Evolutionary conservation across 2,329 filamentous ascomycete genomes (phyloP).

Genomic region (Capronia epimyces): DNA sequence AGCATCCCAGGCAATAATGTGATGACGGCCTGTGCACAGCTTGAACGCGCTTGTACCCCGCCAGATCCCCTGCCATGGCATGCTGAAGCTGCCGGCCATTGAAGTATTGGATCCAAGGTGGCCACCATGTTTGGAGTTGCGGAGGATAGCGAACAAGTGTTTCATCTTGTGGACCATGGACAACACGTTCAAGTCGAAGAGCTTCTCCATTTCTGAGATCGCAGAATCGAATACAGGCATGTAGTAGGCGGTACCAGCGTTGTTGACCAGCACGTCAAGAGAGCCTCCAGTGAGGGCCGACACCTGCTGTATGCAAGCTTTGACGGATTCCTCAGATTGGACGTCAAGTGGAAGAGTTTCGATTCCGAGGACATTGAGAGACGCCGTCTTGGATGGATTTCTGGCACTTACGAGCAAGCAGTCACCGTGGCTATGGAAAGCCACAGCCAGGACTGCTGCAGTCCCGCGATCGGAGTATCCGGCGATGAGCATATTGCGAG

Average conservation of each 20-base stretch:
- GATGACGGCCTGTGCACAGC: no score
- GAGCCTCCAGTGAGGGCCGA: conserved; percentile 19
- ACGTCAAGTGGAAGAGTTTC: conserved; percentile 34
- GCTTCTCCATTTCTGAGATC: conserved; percentile 24
- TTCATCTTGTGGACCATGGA: conserved; percentile 36
- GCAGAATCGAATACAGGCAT: conserved; percentile 38
- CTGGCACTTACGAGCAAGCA: conserved; percentile 52
- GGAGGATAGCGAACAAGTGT: conserved; percentile 23
- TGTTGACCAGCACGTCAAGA: conserved; percentile 42
- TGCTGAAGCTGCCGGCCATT: conserved; percentile 17
- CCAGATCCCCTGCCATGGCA: conserved; percentile 35
- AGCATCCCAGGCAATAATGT: no score
- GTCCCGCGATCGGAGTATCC: conserved; percentile 52
- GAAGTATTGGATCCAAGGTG: conserved; percentile 31
- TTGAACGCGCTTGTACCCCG: conserved; percentile 50
- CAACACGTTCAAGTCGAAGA: conserved; percentile 44
- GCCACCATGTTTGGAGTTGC: conserved; percentile 29
- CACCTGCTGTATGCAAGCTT: conserved; percentile 24
- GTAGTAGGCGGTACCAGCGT: conserved; percentile 36
- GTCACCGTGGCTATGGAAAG: conserved; percentile 51
- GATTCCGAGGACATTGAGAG: conserved; percentile 26
- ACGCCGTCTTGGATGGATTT: conserved; percentile 33
- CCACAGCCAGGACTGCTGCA: conserved; percentile 53
- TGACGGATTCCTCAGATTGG: conserved; percentile 31
- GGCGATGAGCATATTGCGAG: conserved; percentile 25